Base-by-base conservation (phyloP, 2,329 filamentous ascomycete genomes). In the Trichothecium sympodiale region DNA sequence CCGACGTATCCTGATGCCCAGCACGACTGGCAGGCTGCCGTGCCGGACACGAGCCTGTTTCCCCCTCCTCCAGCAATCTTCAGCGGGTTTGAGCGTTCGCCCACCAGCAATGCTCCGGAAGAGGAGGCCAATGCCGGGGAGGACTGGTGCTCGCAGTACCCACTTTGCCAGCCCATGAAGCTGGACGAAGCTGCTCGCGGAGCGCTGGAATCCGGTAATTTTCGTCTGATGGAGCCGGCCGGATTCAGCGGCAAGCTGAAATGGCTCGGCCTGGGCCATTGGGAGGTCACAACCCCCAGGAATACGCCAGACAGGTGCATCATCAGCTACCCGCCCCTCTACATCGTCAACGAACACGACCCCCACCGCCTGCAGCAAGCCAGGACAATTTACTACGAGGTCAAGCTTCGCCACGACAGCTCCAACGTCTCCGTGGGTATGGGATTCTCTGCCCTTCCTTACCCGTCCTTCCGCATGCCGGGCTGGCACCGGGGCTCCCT, bases 401-500 rank as follows among this genome's bases (percentile, higher is more conserved):
- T 87, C 8, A 65, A 65, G 35, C 62, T 85, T 23, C 57, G 61
- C 3, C 47, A 53, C 14, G 58, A 69, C 37, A 64, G 64, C 16
- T 45, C 46, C 4, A 66, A 70, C 38, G 56, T 68, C 35, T 80
- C 57, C 26, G 60, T 89, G 1, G 80, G 77, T 0, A 52, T 89
- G 8, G 84, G 84, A 8, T 86, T 77, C 53, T 61, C 71, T 0
- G 83, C 82, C 2, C 71, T 80, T 33, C 84, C 84, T 7, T 89
- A 87, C 50, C 84, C 84, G 6, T 66, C 70, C 0, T 89, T 85
- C 62, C 71, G 84, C 7, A 69, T 88, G 40, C 84, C 84, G 0
- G 84, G 84, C 2, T 89, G 83, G 84, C 80, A 91, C 51, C 71
- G 83, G 25, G 83, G 73, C 14, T 80, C 75, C 43, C 50, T 88